Evolutionary conservation across 2,329 filamentous ascomycete species (phyloP), one percentile per base, ranked within the genome.

Genomic region (Nemania sp.): DNA sequence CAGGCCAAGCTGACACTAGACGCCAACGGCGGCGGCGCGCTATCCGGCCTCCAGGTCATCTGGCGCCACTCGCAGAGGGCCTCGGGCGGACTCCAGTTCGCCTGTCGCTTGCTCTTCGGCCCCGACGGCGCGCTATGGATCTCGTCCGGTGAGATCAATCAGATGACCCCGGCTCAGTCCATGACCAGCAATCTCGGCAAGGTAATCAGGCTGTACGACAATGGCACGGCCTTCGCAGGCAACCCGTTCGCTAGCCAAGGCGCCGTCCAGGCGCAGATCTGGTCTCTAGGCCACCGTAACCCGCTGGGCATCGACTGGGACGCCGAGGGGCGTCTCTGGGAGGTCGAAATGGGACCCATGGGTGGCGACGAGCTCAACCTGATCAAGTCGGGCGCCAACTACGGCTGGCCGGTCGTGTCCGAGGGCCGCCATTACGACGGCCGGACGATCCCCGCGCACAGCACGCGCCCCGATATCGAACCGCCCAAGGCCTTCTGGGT

Each of bases 231-330:
- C 47, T 67, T 62, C 54, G 64, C 59, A 49, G 64, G 54, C 47
- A 67, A 67, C 59, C 64, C 64, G 29, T 67, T 67, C 47, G 64
- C 64, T 35, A 45, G 45, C 54, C 64, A 67, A 59, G 64, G 64
- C 59, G 38, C 64, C 27, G 24, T 67, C 38, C 64, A 67, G 59
- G 6, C 64, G 54, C 64, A 67, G 64, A 67, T 67, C 64, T 67
- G 53, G 53, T 67, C 64, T 45, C 64, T 67, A 26, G 64, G 64
- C 54, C 64, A 67, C 59, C 64, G 64, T 20, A 67, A 67, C 59
- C 64, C 64, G 53, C 59, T 67, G 38, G 64, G 64, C 54, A 67
- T 67, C 47, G 64, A 67, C 64, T 67, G 64, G 64, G 64, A 67
- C 47, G 64, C 64, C 35, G 32, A 67, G 59, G 64, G 64, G 18